Evolutionary conservation across 345 rosid genomes (phyloP).

Genomic region (Limnanthes douglasii): DNA sequence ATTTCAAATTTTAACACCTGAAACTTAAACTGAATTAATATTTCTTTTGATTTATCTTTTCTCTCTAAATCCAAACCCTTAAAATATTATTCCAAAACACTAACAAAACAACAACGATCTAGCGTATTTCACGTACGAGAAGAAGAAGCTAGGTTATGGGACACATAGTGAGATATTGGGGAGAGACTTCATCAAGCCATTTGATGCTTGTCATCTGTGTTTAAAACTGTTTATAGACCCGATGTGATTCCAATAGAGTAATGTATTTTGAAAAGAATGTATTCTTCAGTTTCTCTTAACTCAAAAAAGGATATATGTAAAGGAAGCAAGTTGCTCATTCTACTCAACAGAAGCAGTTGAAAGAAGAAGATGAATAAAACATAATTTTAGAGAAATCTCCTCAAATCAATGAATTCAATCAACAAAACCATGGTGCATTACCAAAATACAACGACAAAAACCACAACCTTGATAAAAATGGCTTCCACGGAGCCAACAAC

Average conservation of each 20-base stretch:
- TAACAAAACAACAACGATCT: slow-evolving; percentile 95
- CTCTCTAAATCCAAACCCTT: no score
- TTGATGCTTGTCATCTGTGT: slow-evolving; percentile 91
- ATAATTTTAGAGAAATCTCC: slow-evolving; percentile 48
- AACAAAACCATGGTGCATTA: slow-evolving; percentile 89
- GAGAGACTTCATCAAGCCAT: slow-evolving; percentile 86
- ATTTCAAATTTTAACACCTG: no score
- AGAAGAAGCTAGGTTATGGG: slow-evolving; percentile 83
- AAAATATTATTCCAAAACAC: slow-evolving; percentile 88
- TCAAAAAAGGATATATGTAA: slow-evolving; percentile 86
- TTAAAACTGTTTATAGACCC: slow-evolving; percentile 82
- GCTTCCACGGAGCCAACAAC: slow-evolving; percentile 86
- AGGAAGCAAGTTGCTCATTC: slow-evolving; percentile 71
- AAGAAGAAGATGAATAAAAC: slow-evolving; percentile 77
- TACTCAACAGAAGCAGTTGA: slow-evolving; percentile 60
- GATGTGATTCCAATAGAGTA: slow-evolving; percentile 83
- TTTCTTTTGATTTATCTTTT: no score
- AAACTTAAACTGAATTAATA: no score
- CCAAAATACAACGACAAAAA: slow-evolving; percentile 67
- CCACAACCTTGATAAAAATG: slow-evolving; percentile 56
- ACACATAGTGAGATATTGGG: slow-evolving; percentile 95
- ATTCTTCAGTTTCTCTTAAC: slow-evolving; percentile 73
- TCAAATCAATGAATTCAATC: slow-evolving; percentile 89
- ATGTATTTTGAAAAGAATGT: slow-evolving; percentile 82
- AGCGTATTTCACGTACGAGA: slow-evolving; percentile 97